These are phyloP conservation scores for Globisporangium nodosum DNA, from an alignment of 352 stramenopile species.

Conservation along the genomic window DNA sequence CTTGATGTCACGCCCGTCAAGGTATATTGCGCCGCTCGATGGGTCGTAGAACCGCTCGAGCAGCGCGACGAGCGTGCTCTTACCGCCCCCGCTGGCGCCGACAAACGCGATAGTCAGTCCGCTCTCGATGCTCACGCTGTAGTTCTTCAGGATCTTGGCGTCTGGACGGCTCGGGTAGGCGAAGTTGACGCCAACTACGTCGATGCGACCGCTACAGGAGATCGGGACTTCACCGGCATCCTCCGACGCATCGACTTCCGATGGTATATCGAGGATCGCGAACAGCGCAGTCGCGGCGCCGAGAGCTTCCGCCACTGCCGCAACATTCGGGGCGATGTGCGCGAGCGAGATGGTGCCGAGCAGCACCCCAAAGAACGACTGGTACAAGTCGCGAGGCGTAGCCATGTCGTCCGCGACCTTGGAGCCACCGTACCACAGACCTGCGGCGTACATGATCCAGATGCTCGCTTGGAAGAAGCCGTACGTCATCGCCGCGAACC, in stretches of 20 bases:
- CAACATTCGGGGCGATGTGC: conserved; percentile 49
- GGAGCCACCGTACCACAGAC: conserved; percentile 45
- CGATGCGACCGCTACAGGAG: conserved; percentile 23
- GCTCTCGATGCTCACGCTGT: not conserved
- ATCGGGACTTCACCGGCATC: conserved; percentile 16
- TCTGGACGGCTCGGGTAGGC: not conserved
- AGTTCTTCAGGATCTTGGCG: not conserved
- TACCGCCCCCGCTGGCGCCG: conserved; percentile 1
- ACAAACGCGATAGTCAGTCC: not conserved
- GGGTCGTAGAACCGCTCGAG: conserved; percentile 9
- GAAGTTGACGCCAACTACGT: conserved; percentile 5
- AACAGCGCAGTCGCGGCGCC: conserved; percentile 39
- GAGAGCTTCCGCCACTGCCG: conserved; percentile 35
- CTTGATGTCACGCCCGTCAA: conserved; percentile 72
- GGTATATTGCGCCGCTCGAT: conserved; percentile 5
- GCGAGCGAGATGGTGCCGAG: conserved; percentile 33
- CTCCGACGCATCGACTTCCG: conserved; percentile 34
- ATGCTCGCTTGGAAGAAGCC: conserved; percentile 24
- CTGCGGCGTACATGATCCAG: conserved; percentile 43
- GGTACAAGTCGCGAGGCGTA: conserved; percentile 29
- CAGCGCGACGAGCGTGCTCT: conserved; percentile 4
- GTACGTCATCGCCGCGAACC: conserved; percentile 7
- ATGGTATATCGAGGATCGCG: conserved; percentile 41
- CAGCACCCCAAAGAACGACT: conserved; percentile 48
- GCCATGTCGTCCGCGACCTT: conserved; percentile 25